Percentiles rank a stretch among this genome's conserved stretches.
Conservation (phyloP, 441 rosid genomes). For the Pelargonium cotyledonis region DNA sequence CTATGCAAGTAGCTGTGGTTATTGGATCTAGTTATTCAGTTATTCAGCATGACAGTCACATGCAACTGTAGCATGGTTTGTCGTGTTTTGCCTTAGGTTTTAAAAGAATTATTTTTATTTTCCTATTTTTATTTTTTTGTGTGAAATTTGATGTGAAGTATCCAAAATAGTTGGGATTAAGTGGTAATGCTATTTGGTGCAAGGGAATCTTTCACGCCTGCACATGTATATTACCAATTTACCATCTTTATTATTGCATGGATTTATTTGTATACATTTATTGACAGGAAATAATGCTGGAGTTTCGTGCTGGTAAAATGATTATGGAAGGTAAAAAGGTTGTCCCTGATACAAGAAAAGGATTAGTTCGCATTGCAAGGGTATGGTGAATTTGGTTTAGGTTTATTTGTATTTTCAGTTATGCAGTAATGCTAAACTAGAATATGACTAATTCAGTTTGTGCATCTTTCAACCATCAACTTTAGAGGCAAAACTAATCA, state of each 20-base stretch:
- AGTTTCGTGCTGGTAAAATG: slow-evolving; percentile 99
- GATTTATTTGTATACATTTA: not conserved
- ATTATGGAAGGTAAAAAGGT: slow-evolving; percentile 65
- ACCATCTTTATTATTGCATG: not conserved
- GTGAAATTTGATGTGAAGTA: not conserved
- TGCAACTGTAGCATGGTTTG: not conserved
- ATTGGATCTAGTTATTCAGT: too few species aligned
- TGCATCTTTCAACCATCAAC: not conserved
- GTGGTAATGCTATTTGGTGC: not conserved
- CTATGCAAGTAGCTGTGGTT: not conserved
- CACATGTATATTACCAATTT: not conserved
- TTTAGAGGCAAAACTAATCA: slow-evolving; percentile 3
- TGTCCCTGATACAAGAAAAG: slow-evolving; percentile 81
- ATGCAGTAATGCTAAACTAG: not conserved
- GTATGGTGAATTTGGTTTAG: slow-evolving; percentile 29
- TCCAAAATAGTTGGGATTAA: not conserved
- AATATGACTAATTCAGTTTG: not conserved
- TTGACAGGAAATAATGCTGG: slow-evolving; percentile 65
- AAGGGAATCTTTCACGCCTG: not conserved
- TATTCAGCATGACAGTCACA: not conserved
- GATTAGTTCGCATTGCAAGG: slow-evolving; percentile 76
- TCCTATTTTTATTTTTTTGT: not conserved
- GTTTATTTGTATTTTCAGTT: not conserved
- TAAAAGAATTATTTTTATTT: not conserved
- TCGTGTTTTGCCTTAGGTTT: not conserved